Evolutionary conservation across 2,329 filamentous ascomycete genomes (phyloP).

Genomic region (Calonectria fujianensis): DNA sequence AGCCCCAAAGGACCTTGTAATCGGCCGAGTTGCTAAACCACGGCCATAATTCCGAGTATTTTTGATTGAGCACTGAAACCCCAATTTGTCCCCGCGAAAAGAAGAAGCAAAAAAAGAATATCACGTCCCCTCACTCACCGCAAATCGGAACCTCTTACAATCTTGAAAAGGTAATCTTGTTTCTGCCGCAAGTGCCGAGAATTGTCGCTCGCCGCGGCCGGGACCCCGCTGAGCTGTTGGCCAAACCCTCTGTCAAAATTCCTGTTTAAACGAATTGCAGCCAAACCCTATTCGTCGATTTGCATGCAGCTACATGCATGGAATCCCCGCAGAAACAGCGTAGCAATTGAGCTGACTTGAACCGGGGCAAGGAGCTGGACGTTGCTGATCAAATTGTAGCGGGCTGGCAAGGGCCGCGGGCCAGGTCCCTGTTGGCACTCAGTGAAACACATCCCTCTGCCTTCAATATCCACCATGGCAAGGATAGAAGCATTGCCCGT

Average conservation of each 20-base stretch:
- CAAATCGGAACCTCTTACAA: background rate
- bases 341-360: conserved; percentile 21
- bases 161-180: background rate
- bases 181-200: conserved; percentile 19
- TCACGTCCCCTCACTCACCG: background rate
- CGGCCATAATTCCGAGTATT: conserved; percentile 9
- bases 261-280: conserved; percentile 17
- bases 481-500: conserved; percentile 17
- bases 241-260: background rate
- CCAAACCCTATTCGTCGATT: background rate
- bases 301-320: conserved; percentile 22
- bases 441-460: conserved; percentile 13
- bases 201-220: conserved; percentile 3
- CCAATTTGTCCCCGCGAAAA: background rate
- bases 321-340: conserved; percentile 23
- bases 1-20: background rate
- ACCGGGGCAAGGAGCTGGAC: background rate
- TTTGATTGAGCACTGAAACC: conserved; percentile 20
- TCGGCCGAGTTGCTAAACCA: conserved; percentile 2
- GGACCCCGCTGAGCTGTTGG: background rate
- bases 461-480: conserved; percentile 15
- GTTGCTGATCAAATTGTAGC: conserved; percentile 10
- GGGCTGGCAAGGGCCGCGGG: background rate
- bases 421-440: background rate
- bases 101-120: background rate